These are phyloP conservation scores for Emericellopsis cladophorae DNA, from an alignment of 2,329 filamentous ascomycete genomes.

Conservation along the genomic window DNA sequence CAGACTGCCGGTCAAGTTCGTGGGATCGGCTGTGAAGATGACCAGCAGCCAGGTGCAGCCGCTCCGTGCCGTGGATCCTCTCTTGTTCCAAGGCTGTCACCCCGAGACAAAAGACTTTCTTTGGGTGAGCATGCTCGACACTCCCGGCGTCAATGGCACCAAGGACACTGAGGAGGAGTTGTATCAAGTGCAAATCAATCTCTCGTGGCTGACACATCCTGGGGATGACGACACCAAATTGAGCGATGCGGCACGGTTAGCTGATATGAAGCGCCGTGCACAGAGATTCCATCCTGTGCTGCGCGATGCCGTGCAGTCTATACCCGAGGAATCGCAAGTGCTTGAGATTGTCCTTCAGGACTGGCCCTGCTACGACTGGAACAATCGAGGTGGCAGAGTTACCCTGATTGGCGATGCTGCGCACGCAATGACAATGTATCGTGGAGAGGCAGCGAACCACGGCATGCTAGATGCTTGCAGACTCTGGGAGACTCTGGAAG, in stretches of 20 bases:
- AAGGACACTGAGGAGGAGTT: constrained; percentile 15
- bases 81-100: constrained; percentile 41
- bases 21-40: constrained; percentile 23
- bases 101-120: constrained; percentile 34
- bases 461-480: constrained; percentile 24
- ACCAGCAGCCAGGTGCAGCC: constrained; percentile 21
- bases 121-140: constrained; percentile 34
- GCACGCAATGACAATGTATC: constrained; percentile 46
- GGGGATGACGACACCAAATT: constrained; percentile 6
- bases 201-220: constrained; percentile 29
- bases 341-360: constrained; percentile 22
- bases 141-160: constrained; percentile 9
- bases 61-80: constrained; percentile 34
- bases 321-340: constrained; percentile 15
- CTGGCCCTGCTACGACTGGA: constrained; percentile 24
- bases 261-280: constrained; percentile 25
- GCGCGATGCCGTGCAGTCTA: constrained; percentile 23
- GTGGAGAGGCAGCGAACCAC: constrained; percentile 25
- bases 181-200: constrained; percentile 29
- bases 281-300: constrained; percentile 22
- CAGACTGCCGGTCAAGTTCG: constrained; percentile 21
- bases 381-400: constrained; percentile 26
- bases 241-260: constrained; percentile 10
- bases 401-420: constrained; percentile 40
- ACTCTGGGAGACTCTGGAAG: constrained; percentile 11